Base-by-base conservation (phyloP, 1,284 basidiomycete species). In the Irpex lacteus region DNA sequence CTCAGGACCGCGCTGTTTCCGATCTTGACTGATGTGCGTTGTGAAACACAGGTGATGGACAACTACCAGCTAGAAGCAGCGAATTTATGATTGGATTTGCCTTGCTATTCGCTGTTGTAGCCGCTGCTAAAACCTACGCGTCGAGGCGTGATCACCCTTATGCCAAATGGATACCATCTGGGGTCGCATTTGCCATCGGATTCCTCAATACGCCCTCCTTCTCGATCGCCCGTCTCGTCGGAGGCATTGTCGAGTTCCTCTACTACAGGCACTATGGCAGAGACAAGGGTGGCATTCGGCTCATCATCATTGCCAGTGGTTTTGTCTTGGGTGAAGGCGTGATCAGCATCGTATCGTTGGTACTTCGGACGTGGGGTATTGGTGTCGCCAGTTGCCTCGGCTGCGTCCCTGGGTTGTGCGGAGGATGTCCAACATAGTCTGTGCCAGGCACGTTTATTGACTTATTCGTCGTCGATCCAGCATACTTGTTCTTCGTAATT, bases 181-280 rank as follows among this genome's bases (percentile, higher is more conserved):
- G 95, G 37, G 89, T 95, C 34, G 93, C 93, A 0, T 95, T 95
- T 69, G 91, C 91, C 5, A 92, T 93, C 68, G 91, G 95, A 0
- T 97, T 98, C 78, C 83, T 98, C 73, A 98, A 98, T 74, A 95
- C 96, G 1, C 96, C 97, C 3, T 94, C 93, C 5, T 98, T 98
- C 79, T 95, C 94, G 4, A 84, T 98, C 60, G 95, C 96, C 0
- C 87, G 96, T 58, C 81, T 98, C 34, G 83, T 98, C 58, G 97
- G 97, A 44, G 97, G 96, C 1, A 73, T 94, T 68, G 78, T 93
- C 68, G 94, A 96, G 67, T 86, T 90, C 74, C 75, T 85, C 63
- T 88, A 89, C 76, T 81, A 86, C 73, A 82, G 79, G 32, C 80
- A 81, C 40, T 76, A 80, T 68, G 81, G 82, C 63, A 81, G 77